Base-by-base conservation (phyloP, 208 protist species). In the Crithidia sp. region DNA sequence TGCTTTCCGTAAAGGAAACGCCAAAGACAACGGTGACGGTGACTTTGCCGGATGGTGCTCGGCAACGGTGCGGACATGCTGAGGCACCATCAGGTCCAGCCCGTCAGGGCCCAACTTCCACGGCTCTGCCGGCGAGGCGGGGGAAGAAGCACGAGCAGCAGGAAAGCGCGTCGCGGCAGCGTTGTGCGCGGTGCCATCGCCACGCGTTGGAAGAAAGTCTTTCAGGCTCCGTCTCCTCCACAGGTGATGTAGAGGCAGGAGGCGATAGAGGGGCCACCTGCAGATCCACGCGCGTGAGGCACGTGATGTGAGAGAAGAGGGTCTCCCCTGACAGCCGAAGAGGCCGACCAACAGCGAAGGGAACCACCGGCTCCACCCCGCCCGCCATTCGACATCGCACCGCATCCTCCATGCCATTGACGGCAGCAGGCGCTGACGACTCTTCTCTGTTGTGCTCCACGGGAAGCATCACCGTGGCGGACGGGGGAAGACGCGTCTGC, bases 261-360 rank as follows among this genome's bases (percentile, higher is more conserved):
- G 54, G 16, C 28, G 56, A 16, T 36, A 65, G 10, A 36, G 19
- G 12, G 5, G 54, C n/a, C 56, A 72, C 67, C 40, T 52, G 16
- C 36, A 73, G 7, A 40, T 71, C 55, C 13, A 84, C 65, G 14
- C 74, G 80, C 12, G 65, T 60, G 8, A 82, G 67, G 45, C 76
- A 81, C 9, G 69, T 69, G 49, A 79, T 67, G 62, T 78, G 73
- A 7, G 61, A 19, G 41, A 84, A 84, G 54, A 58, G 43, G 13
- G 12, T 13, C 7, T 78, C 73, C 17, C 66, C 59, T 2, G 62
- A 41, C 55, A 53, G 19, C 7, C 12, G 9, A 36, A 87, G 50
- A 13, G 83, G 83, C 6, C 61, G 74, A 5, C 89, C 89, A 8
- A 94, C 89, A 41, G 89, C 89, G 67, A 94, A 94, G 43, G 58